These are phyloP conservation scores for Colletotrichum tanaceti DNA, from an alignment of 2,329 filamentous ascomycete genomes.

Conservation along the genomic window DNA sequence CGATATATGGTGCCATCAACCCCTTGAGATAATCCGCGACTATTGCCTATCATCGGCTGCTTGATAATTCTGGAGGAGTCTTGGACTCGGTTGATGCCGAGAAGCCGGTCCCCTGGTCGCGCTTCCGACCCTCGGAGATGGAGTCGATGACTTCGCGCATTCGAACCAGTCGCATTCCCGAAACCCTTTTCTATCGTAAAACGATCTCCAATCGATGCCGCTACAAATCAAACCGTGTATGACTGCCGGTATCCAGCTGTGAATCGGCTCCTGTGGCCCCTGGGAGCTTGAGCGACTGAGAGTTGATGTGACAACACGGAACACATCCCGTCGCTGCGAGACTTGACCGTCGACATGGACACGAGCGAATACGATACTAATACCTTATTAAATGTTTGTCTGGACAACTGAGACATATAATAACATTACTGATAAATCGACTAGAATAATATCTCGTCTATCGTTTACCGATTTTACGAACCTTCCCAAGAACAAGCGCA, in stretches of 20 bases:
- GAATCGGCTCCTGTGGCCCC: conserved; percentile 34
- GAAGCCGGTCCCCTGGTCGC: conserved; percentile 37
- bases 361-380: conserved; percentile 73
- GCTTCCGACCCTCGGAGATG: conserved; percentile 52
- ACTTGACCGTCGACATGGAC: conserved; percentile 66
- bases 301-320: conserved; percentile 41
- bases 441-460: conserved; percentile 67
- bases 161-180: conserved; percentile 30
- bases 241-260: conserved; percentile 26
- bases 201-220: conserved; percentile 22
- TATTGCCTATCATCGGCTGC: background rate
- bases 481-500: conserved; percentile 57
- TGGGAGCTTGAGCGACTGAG: conserved; percentile 36
- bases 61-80: conserved; percentile 13
- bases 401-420: background rate
- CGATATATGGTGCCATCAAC: background rate
- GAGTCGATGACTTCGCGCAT: conserved; percentile 46
- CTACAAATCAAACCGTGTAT: conserved; percentile 25
- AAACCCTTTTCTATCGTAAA: conserved; percentile 19
- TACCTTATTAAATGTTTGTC: conserved; percentile 66
- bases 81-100: conserved; percentile 37
- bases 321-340: conserved; percentile 31
- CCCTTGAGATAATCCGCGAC: background rate
- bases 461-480: conserved; percentile 68
- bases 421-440: conserved; percentile 38